Percentiles rank a stretch among this genome's conserved stretches.
Evolutionary conservation across 164 flowering plant species (phyloP).

Genomic region (Saururus chinensis): DNA sequence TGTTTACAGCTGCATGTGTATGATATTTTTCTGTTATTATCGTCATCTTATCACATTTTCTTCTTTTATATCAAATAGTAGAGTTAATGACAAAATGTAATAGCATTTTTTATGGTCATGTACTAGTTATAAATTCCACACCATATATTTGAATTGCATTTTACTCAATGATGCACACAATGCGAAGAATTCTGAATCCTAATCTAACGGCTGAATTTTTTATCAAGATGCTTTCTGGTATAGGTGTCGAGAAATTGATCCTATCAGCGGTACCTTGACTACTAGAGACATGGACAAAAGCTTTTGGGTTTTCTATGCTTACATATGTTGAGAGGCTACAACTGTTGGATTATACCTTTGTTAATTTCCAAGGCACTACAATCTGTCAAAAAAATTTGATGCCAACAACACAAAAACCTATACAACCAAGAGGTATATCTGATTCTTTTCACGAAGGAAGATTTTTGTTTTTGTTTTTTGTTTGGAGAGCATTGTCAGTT

Average conservation of each 20-base stretch:
- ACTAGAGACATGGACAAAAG: constrained; percentile 55
- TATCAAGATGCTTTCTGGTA: constrained; percentile 44
- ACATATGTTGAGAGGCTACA: constrained; percentile 40
- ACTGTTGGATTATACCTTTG: constrained; percentile 41
- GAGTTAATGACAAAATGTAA: no score
- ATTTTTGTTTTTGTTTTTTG: no score
- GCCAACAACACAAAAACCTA: constrained; percentile 9
- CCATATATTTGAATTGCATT: no score
- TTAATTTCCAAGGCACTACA: constrained; percentile 59
- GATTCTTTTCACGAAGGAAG: not conserved
- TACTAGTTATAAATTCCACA: no score
- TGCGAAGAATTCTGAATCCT: no score
- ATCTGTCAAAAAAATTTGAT: constrained; percentile 69
- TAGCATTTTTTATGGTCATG: no score
- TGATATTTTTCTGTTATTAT: no score
- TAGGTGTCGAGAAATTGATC: constrained; percentile 72
- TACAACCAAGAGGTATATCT: constrained; percentile 31
- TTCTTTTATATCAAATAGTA: no score
- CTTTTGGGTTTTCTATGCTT: constrained; percentile 72
- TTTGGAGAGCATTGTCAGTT: no score
- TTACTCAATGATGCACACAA: no score
- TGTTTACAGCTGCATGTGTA: no score
- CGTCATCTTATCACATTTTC: no score
- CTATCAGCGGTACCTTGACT: constrained; percentile 65
- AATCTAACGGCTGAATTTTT: not conserved